Evolutionary conservation across 345 rosid genomes (phyloP), one percentile per base, ranked within the genome.

Genomic region (Kandelia obovata): DNA sequence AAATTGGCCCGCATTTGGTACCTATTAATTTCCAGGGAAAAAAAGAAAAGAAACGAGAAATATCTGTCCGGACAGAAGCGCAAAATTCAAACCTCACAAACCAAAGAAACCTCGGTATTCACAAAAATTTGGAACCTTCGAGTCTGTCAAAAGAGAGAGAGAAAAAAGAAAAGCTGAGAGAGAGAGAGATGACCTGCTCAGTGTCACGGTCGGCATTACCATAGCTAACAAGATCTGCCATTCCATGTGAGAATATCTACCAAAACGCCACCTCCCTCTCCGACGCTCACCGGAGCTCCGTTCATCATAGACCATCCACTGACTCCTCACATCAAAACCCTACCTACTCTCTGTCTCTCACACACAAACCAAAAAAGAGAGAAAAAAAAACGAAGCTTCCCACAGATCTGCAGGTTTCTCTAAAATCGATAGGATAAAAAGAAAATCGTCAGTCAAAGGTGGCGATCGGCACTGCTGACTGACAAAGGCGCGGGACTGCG

Each of bases 141-240:
- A 35, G 65, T 1, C 9, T 34, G 37, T 34, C 7, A 34, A 34
- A 34, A 66, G 15, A n/a, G 56, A 23, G 28, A 56, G 7, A 26
- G 15, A 55, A 58, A 53, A 61, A 28, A 5, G 64, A 15, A 46
- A 5, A 43, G 46, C 4, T 3, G 21, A 58, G 47, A 53, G 47
- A 23, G 16, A 47, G 65, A 67, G 71, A 67, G 67, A 39, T 69
- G 39, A 86, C 98, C 97, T 88, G 95, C 65, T 89, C 90, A 81
- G 83, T 87, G 81, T 91, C 91, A 62, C 96, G 97, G 52, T 83
- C 85, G 77, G 96, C 83, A 86, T 81, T 90, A 78, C 89, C 93
- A 83, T 86, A 90, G 89, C 90, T 83, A 89, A 81, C 88, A 89
- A 91, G 98, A 91, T 93, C 94, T 86, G 96, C 98, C 97, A 93